These are phyloP conservation scores for Colletotrichum scovillei DNA, from an alignment of 2,329 filamentous ascomycete species.

Conservation along the genomic window DNA sequence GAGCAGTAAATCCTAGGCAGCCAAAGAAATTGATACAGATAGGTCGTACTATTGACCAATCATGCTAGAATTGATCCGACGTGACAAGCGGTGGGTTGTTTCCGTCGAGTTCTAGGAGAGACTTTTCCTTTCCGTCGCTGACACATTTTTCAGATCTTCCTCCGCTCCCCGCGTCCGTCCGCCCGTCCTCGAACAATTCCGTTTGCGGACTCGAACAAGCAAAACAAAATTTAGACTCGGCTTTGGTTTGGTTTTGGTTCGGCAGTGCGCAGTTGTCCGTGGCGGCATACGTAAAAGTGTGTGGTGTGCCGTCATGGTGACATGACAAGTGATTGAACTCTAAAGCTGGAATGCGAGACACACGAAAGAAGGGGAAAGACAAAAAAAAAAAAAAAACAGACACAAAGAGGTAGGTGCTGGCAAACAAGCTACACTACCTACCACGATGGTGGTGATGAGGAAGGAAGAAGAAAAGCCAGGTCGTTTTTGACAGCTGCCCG, in stretches of 20 bases:
- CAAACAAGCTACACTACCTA: not conserved
- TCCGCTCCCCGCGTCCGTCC: not conserved
- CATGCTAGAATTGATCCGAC: not conserved
- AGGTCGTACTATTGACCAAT: not conserved
- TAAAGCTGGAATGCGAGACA: slow-evolving; percentile 31
- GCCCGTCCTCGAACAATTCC: not conserved
- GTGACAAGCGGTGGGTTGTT: not conserved
- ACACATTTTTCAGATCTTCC: not conserved
- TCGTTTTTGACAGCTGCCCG: not conserved
- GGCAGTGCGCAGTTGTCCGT: not conserved
- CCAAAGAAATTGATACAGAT: too few relatives aligned
- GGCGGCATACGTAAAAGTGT: not conserved
- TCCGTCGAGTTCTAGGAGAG: not conserved
- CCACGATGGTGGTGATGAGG: not conserved
- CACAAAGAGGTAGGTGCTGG: not conserved
- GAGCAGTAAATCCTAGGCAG: too few relatives aligned
- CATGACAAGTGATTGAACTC: slow-evolving; percentile 34
- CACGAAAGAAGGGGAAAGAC: not conserved
- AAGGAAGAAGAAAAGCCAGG: not conserved
- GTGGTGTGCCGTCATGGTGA: slow-evolving; percentile 18
- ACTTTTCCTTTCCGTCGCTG: not conserved
- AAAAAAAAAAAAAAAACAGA: too few relatives aligned
- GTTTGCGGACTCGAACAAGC: slow-evolving; percentile 12
- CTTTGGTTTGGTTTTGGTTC: not conserved
- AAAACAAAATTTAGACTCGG: not conserved